Evolutionary conservation across 352 stramenopile genomes (phyloP).

Genomic region (Globisporangium emineosum): DNA sequence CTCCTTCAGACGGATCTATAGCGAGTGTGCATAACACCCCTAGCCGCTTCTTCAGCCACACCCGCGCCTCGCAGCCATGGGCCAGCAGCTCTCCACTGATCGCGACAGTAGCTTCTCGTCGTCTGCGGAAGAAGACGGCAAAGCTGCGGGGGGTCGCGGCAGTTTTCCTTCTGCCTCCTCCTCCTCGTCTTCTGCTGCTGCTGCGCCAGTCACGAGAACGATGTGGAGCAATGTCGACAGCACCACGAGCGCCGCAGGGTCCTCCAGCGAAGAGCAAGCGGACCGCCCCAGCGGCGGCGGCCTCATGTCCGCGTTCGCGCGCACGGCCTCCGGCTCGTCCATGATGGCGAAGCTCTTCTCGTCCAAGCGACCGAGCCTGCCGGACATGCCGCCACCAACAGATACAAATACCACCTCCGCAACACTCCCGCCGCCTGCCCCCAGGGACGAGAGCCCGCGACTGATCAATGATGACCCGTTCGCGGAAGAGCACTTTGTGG

Average conservation of each 20-base stretch:
- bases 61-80: constrained; percentile 20
- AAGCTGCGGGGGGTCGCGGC: constrained; percentile 7
- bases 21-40: background rate
- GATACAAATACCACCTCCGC: background rate
- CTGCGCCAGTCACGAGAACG: background rate
- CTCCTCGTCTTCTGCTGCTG: background rate
- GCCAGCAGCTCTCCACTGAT: constrained; percentile 28
- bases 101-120: constrained; percentile 18
- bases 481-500: constrained; percentile 12
- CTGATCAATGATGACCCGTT: constrained; percentile 16
- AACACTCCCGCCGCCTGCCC: background rate
- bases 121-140: constrained; percentile 10
- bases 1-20: background rate
- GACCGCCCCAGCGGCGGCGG: background rate
- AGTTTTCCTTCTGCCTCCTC: constrained; percentile 7
- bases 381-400: background rate
- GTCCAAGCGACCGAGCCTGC: constrained; percentile 15
- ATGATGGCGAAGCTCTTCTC: constrained; percentile 24
- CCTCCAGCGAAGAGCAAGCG: background rate
- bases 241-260: too few species aligned
- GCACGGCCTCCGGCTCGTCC: constrained; percentile 15
- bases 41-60: background rate
- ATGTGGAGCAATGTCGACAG: background rate
- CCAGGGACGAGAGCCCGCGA: constrained; percentile 1
- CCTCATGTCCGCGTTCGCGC: constrained; percentile 14